Conservation (phyloP, 345 rosid genomes). For the Salix udensis region DNA sequence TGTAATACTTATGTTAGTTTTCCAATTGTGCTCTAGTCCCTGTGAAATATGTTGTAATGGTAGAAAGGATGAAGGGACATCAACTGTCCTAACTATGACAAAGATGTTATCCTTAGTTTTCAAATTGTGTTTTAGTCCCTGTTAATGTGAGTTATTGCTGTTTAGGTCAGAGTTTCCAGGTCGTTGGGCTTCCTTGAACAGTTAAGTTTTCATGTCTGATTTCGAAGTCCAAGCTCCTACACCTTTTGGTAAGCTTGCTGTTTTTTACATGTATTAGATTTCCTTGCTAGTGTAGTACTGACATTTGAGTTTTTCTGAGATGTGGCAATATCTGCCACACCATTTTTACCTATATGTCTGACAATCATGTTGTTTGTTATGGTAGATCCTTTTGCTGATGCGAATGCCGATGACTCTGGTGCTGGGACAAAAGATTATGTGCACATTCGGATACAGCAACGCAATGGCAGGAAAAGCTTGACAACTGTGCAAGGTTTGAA, state of each 20-base stretch:
- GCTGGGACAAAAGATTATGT: constrained; percentile 37
- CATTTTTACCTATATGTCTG: not conserved
- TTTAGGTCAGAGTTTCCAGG: constrained; percentile 47
- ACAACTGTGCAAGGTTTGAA: constrained; percentile 50
- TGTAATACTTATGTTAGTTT: not conserved
- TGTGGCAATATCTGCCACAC: not conserved
- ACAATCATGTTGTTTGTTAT: not conserved
- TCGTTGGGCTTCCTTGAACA: constrained; percentile 31
- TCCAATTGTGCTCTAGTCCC: not conserved
- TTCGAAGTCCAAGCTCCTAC: constrained; percentile 64
- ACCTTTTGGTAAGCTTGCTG: constrained; percentile 50
- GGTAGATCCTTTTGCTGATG: constrained; percentile 29
- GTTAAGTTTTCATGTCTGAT: constrained; percentile 72
- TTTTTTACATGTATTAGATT: not conserved
- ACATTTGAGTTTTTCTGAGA: not conserved
- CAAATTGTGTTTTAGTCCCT: not conserved
- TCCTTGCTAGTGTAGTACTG: not conserved
- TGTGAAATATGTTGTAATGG: not conserved
- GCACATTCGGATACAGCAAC: constrained; percentile 32
- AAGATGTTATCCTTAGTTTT: not conserved
- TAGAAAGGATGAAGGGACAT: not conserved
- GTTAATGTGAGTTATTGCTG: not conserved
- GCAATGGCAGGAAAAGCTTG: constrained; percentile 36
- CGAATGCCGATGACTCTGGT: constrained; percentile 61
- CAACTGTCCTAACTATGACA: not conserved